Base-by-base conservation (phyloP, 164 flowering plant genomes). In the Protea cynaroides region DNA sequence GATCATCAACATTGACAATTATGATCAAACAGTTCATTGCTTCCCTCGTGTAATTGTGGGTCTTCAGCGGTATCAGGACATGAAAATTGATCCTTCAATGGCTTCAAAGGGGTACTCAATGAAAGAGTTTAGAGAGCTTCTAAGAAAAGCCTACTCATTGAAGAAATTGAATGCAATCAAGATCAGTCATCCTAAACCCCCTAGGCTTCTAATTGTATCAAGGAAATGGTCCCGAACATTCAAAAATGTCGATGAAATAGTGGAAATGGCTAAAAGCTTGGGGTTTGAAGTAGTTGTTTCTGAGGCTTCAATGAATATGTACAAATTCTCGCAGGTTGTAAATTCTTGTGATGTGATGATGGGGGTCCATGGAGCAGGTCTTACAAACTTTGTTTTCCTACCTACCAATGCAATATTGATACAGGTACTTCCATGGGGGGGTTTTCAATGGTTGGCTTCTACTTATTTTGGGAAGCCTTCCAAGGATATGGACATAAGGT, bases 331-430 rank as follows among this genome's bases (percentile, higher is more conserved):
- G 1, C 19, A 46, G 8, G 0, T 62, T 1, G 74, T 80, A 44
- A 70, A 80, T 25, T 65, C 78, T 0, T 69, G 69, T 51, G 76
- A 75, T 51, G 81, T 65, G 52, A 62, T 81, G 68, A 50, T 78
- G 61, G 84, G 80, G 7, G 77, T 81, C 2, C 84, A 81, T 55
- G 84, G 84, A 8, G 84, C 84, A 1, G 84, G 79, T 0, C 68
- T 81, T 0, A 74, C 82, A 7, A 75, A 81, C 57, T 34, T 70
- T 25, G 61, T 78, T 22, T 81, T 78, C 46, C 68, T 81, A 0
- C 73, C 77, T 21, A 53, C 55, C 0, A 64, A 68, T 17, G 75
- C 77, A 0, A 80, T 74, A 50, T 29, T 78, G 0, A 61, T 77
- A 11, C 79, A 80, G 44, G 61, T 80, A 14, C 56, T 78, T 11